Conservation (phyloP, 2,329 filamentous ascomycete genomes). For the Eutypa lata region DNA sequence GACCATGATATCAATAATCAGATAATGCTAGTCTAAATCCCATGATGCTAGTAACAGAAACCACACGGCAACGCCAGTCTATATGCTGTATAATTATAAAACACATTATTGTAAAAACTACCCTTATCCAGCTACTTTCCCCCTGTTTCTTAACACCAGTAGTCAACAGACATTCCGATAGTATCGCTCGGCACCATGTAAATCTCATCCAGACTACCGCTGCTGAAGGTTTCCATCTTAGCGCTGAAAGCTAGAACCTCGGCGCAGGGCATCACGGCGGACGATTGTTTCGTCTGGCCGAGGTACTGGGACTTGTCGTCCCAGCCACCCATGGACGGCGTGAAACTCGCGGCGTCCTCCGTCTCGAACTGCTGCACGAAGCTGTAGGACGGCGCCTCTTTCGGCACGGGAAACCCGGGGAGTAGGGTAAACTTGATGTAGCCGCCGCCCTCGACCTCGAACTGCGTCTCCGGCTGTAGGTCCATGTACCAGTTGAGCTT, state of each 20-base stretch:
- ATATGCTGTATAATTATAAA: too few relatives aligned
- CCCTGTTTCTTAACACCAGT: not conserved
- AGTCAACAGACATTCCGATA: not conserved
- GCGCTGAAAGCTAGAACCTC: not conserved
- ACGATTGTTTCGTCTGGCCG: not conserved
- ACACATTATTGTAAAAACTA: too few relatives aligned
- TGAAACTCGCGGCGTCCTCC: not conserved
- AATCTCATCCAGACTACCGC: not conserved
- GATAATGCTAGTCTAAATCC: too few relatives aligned
- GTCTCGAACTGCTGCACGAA: not conserved
- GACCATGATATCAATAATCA: too few relatives aligned
- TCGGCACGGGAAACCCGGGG: not conserved
- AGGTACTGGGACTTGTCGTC: conserved; percentile 4
- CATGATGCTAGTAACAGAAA: too few relatives aligned
- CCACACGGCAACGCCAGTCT: too few relatives aligned
- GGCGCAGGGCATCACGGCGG: not conserved
- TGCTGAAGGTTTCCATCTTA: too few relatives aligned
- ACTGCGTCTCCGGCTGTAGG: not conserved
- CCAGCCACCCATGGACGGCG: not conserved
- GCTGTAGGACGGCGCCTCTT: not conserved
- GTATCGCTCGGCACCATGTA: not conserved
- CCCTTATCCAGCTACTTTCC: too few relatives aligned
- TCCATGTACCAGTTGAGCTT: not conserved
- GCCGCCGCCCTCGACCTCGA: not conserved
- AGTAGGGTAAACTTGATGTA: not conserved